phyloP scores from a whole-genome alignment of 139 green algal species.

The Micromonas commoda region DNA sequence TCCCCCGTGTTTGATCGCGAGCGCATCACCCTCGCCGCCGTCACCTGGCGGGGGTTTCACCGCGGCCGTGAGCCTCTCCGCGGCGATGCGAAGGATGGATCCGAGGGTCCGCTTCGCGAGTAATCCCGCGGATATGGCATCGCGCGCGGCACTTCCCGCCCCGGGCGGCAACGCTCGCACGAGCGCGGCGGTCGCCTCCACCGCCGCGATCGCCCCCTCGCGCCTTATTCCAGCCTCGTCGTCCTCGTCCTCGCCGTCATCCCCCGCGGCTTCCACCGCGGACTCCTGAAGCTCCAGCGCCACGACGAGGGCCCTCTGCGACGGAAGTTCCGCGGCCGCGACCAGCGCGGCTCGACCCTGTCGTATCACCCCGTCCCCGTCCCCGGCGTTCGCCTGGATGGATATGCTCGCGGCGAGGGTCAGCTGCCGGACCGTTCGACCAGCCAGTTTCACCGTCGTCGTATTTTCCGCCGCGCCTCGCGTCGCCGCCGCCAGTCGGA shows the following conservation, averaged over 20 bases:
- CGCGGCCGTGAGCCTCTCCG: neutral
- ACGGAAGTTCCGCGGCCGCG: neutral
- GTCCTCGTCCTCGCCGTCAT: neutral
- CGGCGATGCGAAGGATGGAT: neutral
- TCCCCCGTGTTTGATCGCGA: neutral
- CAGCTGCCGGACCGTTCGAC: neutral
- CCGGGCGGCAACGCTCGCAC: conserved; percentile 1
- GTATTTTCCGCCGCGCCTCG: neutral
- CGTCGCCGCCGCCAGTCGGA: neutral
- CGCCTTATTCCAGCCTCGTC: neutral
- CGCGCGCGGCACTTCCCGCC: neutral
- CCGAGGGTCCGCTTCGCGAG: neutral
- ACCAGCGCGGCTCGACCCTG: neutral
- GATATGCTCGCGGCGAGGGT: neutral
- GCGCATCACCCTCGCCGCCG: neutral
- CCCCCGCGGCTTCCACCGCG: neutral
- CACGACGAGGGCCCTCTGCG: neutral
- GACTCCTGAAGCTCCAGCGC: conserved; percentile 3
- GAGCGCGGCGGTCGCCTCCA: neutral
- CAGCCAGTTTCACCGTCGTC: neutral
- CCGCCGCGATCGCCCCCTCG: neutral
- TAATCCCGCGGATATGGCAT: neutral
- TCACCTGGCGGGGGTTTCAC: neutral
- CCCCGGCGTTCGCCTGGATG: neutral
- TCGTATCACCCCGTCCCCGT: neutral